These are phyloP conservation scores for Mycocentrospora acerina DNA, from an alignment of 2,329 filamentous ascomycete genomes.

Conservation along the genomic window DNA sequence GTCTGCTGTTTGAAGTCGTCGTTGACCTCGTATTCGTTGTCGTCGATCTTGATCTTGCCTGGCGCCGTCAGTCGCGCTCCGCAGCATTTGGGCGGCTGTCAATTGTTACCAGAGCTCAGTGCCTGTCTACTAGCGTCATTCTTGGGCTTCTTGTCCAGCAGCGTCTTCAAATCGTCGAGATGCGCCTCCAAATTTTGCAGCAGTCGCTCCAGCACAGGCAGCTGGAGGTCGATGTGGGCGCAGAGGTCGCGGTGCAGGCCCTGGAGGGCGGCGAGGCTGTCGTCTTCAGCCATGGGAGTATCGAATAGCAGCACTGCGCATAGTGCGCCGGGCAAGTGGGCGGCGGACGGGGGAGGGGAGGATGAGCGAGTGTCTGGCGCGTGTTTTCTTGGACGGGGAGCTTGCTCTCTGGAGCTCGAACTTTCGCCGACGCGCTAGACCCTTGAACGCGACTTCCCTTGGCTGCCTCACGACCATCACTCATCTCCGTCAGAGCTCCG, in stretches of 20 bases:
- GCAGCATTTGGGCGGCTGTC: too few relatives aligned
- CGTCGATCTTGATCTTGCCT: slow-evolving; percentile 76
- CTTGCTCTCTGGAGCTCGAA: slow-evolving; percentile 16
- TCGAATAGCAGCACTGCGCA: slow-evolving; percentile 28
- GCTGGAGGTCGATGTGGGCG: slow-evolving; percentile 69
- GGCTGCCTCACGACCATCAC: slow-evolving; percentile 7
- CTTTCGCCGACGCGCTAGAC: slow-evolving; percentile 28
- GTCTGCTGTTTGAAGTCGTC: slow-evolving; percentile 82
- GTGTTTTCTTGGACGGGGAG: slow-evolving; percentile 18
- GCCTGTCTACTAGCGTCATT: slow-evolving; percentile 73
- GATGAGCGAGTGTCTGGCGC: slow-evolving; percentile 16
- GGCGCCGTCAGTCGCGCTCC: slow-evolving; percentile 13
- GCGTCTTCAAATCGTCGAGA: slow-evolving; percentile 65
- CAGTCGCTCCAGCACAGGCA: slow-evolving; percentile 70
- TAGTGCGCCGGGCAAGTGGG: slow-evolving; percentile 23
- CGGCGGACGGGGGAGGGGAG: slow-evolving; percentile 4
- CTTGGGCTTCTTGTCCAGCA: slow-evolving; percentile 74
- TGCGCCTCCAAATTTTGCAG: slow-evolving; percentile 66
- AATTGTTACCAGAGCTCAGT: slow-evolving; percentile 48
- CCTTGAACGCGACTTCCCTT: slow-evolving; percentile 26
- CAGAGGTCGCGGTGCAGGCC: slow-evolving; percentile 83
- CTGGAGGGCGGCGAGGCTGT: slow-evolving; percentile 74
- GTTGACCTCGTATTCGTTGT: slow-evolving; percentile 77
- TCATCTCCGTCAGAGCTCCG: slow-evolving; percentile 22
- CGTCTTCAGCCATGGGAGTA: slow-evolving; percentile 67